Base-by-base conservation (phyloP, 2,329 filamentous ascomycete genomes). In the Xylaria multiplex region DNA sequence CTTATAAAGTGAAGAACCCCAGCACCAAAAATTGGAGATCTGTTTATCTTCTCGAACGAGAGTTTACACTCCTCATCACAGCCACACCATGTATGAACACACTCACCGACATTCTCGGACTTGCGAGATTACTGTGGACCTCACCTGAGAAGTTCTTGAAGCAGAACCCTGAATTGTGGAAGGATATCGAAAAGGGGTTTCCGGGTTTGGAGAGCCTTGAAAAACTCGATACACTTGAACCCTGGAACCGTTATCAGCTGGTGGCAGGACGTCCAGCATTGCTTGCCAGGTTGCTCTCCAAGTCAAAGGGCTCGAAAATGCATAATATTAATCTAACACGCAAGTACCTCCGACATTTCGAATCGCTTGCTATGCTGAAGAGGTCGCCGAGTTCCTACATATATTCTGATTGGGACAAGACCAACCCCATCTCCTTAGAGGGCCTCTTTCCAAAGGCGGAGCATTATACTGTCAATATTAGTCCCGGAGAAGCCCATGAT, bases 71-170 rank as follows among this genome's bases (percentile, higher is more conserved):
- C 7, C 70, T 77, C 0, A 66, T 77, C 3, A 77, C 74, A 0
- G 75, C 75, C 0, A 77, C 74, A 1, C 75, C 75, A 1, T 73
- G 66, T 53, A 68, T 73, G 61, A 76, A 76, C 40, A 52, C 67
- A 1, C 40, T 77, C 5, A 60, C 60, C 4, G 74, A 77, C 32
- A 64, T 76, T 14, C 60, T 73, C 2, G 75, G 69, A 0, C 69
- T 70, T 14, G 71, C 68, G 1, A 65, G 64, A 19, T 46, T 77
- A 1, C 69, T 77, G 0, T 76, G 74, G 75, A 57, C 57, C 8
- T 54, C 11, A 7, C 64, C 72, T 2, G 54, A 69, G 32, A n/a
- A 48, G 6, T 70, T 72, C 40, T 59, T 75, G 2, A 14, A 61
- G 22, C 7, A 64, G 6, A 9, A 66, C 2, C 37, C 24, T 2